phyloP scores from a whole-genome alignment of 2,329 filamentous ascomycete genomes.

The Ilyonectria mors-panacis region DNA sequence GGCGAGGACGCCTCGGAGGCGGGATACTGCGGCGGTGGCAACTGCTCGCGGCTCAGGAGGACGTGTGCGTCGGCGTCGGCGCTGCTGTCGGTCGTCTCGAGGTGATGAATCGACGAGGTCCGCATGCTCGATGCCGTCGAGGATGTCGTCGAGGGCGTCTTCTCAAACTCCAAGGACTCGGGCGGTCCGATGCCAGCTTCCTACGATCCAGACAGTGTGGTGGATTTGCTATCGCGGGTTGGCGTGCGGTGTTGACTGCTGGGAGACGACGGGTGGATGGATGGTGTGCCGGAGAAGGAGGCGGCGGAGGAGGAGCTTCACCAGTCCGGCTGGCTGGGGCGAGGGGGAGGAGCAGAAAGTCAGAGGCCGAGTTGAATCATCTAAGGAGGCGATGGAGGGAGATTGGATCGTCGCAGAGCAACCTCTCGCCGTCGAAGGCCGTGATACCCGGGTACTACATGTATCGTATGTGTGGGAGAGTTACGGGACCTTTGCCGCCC shows the following conservation, averaged over 20 bases:
- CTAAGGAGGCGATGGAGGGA: too few species aligned
- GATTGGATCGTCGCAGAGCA: too few species aligned
- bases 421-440: too few species aligned
- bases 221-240: conserved; percentile 48
- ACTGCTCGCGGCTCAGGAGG: conserved; percentile 57
- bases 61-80: conserved; percentile 40
- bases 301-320: conserved; percentile 32
- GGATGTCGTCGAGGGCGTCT: conserved; percentile 48
- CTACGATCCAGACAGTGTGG: conserved; percentile 56
- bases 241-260: conserved; percentile 26
- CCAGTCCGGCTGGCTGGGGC: conserved; percentile 27
- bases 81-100: conserved; percentile 42
- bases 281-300: conserved; percentile 29
- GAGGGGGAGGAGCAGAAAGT: conserved; percentile 5
- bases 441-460: too few species aligned
- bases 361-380: too few species aligned
- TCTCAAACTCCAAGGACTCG: conserved; percentile 54
- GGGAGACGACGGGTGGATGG: conserved; percentile 26
- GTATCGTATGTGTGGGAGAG: too few species aligned
- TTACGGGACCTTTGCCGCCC: too few species aligned
- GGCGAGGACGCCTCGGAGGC: conserved; percentile 68
- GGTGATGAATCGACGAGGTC: conserved; percentile 45
- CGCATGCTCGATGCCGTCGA: conserved; percentile 43
- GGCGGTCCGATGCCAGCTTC: conserved; percentile 53
- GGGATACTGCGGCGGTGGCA: conserved; percentile 74